Evolutionary conservation across 495 filamentous ascomycete species (phyloP), one percentile per base, ranked within the genome.

Genomic region (Trichoderma erinaceum): DNA sequence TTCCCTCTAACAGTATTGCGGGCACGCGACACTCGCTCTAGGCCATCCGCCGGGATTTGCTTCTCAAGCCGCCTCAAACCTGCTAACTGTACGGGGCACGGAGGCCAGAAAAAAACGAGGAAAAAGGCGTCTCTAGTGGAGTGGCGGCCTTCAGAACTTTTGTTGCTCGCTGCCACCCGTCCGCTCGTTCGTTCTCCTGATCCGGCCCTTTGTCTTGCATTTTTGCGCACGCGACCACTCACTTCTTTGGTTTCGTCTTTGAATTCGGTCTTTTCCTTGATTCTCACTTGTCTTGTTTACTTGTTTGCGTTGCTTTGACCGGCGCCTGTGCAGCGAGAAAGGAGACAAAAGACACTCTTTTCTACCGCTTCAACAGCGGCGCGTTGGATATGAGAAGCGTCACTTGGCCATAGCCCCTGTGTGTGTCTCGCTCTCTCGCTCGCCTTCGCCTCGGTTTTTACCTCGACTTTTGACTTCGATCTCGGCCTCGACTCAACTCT

Each of bases 361-460:
- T 61, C 11, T 61, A 29, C 56, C 56, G 56, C 56, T 61, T 61
- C 56, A 61, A 61, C 56, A 61, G 56, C 56, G 56, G 56, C 56
- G 56, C 56, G 56, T 61, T 61, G 56, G 56, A 29, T 10, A 61
- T 61, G 56, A 61, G 56, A 61, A 61, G 56, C 56, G 56, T 61
- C 56, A 61, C 56, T 61, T 32, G 56, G 56, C n/a, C 16, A 7
- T 61, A 61, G 56, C 56, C 56, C n/a, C 56, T 61, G 23, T 32
- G 56, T 29, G 56, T 21, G 16, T 61, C 56, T 32, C 27, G 10
- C 25, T 61, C 5, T 12, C 50, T 58, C 21, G 11, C 11, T 61
- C 27, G 25, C 56, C 56, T 61, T 32, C 56, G 56, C 5, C 27
- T 18, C 56, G 4, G 10, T 11, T 2, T 32, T 2, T 13, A 61